Base-by-base conservation (phyloP, 768 basidiomycete genomes). In the Hysterangium stoloniferum region DNA sequence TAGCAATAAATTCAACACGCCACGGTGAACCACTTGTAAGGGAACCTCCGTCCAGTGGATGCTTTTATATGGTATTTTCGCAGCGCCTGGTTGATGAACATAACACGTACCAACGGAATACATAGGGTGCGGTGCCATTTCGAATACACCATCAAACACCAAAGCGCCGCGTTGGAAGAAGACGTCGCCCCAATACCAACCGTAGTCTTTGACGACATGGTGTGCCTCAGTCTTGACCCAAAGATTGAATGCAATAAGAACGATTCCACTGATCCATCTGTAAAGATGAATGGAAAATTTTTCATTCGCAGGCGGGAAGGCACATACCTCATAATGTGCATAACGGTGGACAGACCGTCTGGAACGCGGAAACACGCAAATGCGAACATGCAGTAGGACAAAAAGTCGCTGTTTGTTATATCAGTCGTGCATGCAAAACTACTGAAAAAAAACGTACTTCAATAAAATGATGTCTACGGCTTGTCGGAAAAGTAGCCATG, bases 221-320 rank as follows among this genome's bases (percentile, higher is more conserved):
- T 99, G 96, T 0, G 96, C 96, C 62, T 98, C 95, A 2, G 86
- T 88, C 64, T 99, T 99, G 55, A 99, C 92, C 93, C 94, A 98
- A 31, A 98, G 75, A 65, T 99, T 98, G 75, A 98, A 98, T 19
- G 76, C 77, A 62, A 98, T 92, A 22, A 99, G 71, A 0, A 79
- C 75, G 53, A 88, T 63, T 4, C 96, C 96, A 19, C 85, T 84
- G 38, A 86, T 66, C 95, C 95, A 99, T 57, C 90, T 90, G 52
- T 2, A 52, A 41, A 34, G 52, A 59, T 55, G 49, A 17, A 36
- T 24, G 13, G 25, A 24, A 11, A 44, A 11, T 41, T 1, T 43
- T 12, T 24, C 6, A 29, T 22, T 55, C 28, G 41, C 40, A 3
- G 22, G 25, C 42, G 46, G 6, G 24, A n/a, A n/a, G 37, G 24